Evolutionary conservation across 805 yeast genomes (phyloP).

Genomic region (Lachancea fermentati): DNA sequence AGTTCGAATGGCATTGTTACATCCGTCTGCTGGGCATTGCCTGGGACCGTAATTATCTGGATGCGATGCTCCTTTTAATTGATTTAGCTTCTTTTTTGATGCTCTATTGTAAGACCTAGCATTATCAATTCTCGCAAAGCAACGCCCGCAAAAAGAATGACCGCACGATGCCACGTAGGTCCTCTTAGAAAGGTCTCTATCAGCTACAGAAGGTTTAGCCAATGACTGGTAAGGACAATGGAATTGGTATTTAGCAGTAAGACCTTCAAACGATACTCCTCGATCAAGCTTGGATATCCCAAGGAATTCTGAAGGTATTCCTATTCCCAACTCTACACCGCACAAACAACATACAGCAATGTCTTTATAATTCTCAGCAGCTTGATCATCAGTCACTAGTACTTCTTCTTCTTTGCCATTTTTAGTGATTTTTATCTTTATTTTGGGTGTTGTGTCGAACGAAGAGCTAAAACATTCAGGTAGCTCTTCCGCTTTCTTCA

Average conservation of each 20-base stretch:
- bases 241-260: conserved; percentile 33
- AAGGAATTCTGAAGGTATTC: conserved; percentile 51
- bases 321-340: conserved; percentile 67
- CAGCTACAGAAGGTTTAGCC: conserved; percentile 45
- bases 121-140: conserved; percentile 62
- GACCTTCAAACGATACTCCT: conserved; percentile 25
- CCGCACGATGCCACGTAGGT: conserved; percentile 71
- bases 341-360: conserved; percentile 59
- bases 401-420: conserved; percentile 19
- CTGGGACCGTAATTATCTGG: conserved; percentile 49
- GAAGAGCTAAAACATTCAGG: conserved; percentile 31
- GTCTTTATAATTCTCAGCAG: conserved; percentile 31
- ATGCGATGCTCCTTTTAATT: conserved; percentile 32
- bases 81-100: conserved; percentile 22
- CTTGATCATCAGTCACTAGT: conserved; percentile 20
- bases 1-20: conserved; percentile 40
- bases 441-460: conserved; percentile 22
- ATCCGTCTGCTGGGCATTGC: conserved; percentile 50
- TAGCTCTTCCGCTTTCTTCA: conserved; percentile 18
- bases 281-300: conserved; percentile 23
- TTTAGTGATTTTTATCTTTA: conserved; percentile 15
- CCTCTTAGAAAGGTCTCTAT: conserved; percentile 56
- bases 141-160: conserved; percentile 81
- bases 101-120: conserved; percentile 22
- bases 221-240: conserved; percentile 64